Percentiles rank a stretch among this genome's conserved stretches.
These are phyloP conservation scores for Kokia cookei DNA, from an alignment of 441 rosid genomes.

Conservation along the genomic window DNA sequence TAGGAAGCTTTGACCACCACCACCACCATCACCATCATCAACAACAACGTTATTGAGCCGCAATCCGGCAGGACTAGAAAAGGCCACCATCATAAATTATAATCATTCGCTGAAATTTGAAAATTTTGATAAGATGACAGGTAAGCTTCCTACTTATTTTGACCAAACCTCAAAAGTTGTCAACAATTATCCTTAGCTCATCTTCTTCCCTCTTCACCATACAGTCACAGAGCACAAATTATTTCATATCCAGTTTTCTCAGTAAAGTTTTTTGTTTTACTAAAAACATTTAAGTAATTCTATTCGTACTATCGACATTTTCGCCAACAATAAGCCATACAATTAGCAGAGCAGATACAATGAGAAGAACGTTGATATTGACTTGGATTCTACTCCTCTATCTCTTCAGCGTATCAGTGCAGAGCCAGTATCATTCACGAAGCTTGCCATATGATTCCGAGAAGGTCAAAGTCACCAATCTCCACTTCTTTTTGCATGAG, in stretches of 20 bases:
- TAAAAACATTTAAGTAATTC: neutral
- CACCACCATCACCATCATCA: too few relatives aligned
- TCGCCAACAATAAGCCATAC: neutral
- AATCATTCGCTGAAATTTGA: too few relatives aligned
- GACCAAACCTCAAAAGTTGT: too few relatives aligned
- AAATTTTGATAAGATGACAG: too few relatives aligned
- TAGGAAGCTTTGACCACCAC: too few relatives aligned
- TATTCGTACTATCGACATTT: neutral
- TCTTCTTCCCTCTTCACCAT: too few relatives aligned
- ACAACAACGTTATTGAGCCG: too few relatives aligned
- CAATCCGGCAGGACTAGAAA: too few relatives aligned
- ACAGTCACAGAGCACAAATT: too few relatives aligned
- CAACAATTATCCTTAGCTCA: too few relatives aligned
- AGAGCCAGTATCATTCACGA: constrained; percentile 19
- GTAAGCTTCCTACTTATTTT: too few relatives aligned
- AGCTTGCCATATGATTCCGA: constrained; percentile 5
- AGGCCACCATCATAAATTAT: too few relatives aligned
- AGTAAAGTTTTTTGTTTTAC: neutral
- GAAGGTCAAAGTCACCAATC: constrained; percentile 22
- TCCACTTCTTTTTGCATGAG: constrained; percentile 55
- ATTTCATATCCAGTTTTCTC: neutral
- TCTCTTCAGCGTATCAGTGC: neutral
- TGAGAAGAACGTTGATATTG: neutral
- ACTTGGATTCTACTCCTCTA: constrained; percentile 4
- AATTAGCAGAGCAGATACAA: neutral